Conservation (phyloP, 1,139 yeast genomes). For the Sugiyamaella novakii region DNA sequence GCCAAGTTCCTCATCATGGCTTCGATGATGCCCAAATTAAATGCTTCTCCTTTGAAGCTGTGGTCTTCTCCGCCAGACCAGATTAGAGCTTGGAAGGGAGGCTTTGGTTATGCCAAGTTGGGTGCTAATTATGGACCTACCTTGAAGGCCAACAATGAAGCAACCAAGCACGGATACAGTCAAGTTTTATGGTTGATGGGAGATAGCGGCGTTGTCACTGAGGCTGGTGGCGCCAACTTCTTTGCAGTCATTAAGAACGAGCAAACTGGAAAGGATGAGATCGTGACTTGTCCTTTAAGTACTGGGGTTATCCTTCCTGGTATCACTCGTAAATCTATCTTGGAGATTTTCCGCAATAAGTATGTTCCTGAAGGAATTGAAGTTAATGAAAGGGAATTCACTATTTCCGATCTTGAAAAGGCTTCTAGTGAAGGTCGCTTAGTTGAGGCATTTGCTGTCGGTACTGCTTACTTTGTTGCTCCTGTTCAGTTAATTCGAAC, state of each 20-base stretch:
- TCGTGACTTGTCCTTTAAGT: conserved; percentile 48
- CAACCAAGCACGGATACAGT: conserved; percentile 46
- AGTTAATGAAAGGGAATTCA: conserved; percentile 45
- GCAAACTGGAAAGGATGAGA: conserved; percentile 43
- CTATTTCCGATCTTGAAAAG: conserved; percentile 45
- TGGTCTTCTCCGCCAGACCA: conserved; percentile 43
- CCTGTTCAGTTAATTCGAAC: conserved; percentile 45
- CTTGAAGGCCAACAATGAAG: conserved; percentile 44
- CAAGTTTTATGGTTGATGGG: conserved; percentile 52
- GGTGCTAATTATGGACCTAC: conserved; percentile 54
- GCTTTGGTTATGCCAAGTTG: conserved; percentile 49
- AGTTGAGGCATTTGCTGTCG: conserved; percentile 49
- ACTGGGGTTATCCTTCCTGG: conserved; percentile 51
- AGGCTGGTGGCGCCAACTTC: conserved; percentile 52
- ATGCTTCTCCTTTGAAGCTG: conserved; percentile 44
- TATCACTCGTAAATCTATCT: conserved; percentile 49
- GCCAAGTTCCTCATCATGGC: conserved; percentile 47
- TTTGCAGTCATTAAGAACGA: conserved; percentile 46
- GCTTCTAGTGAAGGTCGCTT: conserved; percentile 45
- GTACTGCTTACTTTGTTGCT: conserved; percentile 50
- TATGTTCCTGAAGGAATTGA: conserved; percentile 38
- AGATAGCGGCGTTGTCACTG: conserved; percentile 46
- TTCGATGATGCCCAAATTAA: conserved; percentile 40
- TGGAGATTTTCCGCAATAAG: conserved; percentile 41
- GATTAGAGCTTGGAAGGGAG: conserved; percentile 53